phyloP scores from a whole-genome alignment of 208 protist genomes.

The Trypanosomatidae sp. region DNA sequence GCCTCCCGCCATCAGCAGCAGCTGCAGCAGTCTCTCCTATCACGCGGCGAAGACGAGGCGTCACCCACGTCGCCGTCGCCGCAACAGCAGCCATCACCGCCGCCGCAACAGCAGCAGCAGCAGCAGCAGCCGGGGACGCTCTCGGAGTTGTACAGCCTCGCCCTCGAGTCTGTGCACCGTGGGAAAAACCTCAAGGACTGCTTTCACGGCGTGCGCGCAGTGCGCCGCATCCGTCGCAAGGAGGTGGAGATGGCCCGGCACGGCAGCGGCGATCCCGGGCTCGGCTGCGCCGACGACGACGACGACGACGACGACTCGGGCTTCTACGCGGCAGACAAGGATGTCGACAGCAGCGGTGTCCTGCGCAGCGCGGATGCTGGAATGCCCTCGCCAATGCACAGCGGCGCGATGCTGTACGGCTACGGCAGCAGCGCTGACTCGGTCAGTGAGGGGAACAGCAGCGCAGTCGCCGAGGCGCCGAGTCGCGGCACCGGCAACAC shows the following conservation, averaged over 20 bases:
- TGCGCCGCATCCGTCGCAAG: constrained; percentile 53
- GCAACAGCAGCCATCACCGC: neutral
- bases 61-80: neutral
- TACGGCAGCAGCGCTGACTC: neutral
- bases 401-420: too few species aligned
- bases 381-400: too few species aligned
- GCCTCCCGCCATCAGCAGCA: too few species aligned
- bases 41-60: too few species aligned
- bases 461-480: too few species aligned
- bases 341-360: too few species aligned
- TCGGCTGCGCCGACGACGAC: neutral
- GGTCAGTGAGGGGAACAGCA: too few species aligned
- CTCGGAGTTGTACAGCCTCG: constrained; percentile 42
- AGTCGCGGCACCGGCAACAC: too few species aligned
- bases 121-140: constrained; percentile 7
- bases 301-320: neutral
- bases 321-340: too few species aligned
- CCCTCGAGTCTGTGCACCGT: constrained; percentile 41
- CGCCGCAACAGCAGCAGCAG: neutral
- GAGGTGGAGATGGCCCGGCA: constrained; percentile 29
- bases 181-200: constrained; percentile 58
- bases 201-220: constrained; percentile 59
- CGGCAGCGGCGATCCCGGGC: neutral
- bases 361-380: too few species aligned
- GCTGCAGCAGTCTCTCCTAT: too few species aligned